Percentiles rank a stretch among this genome's conserved stretches.
Evolutionary conservation across 2,329 filamentous ascomycete genomes (phyloP).

Genomic region (Cladosporium halotolerans): DNA sequence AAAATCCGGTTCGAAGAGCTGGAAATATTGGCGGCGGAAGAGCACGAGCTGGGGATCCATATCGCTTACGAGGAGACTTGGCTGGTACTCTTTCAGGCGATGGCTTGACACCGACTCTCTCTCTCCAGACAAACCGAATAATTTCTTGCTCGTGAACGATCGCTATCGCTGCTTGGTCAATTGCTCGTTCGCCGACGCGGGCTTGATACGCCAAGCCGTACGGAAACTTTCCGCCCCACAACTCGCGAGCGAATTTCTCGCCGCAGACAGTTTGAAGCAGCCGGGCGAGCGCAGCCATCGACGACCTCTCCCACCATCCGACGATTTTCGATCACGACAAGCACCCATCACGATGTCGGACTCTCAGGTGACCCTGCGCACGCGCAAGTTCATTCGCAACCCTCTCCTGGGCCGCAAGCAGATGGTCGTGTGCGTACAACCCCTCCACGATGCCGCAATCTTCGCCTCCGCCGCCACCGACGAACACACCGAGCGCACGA

Average conservation of each 20-base stretch:
- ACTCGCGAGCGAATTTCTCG: neutral
- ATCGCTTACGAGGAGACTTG: too few species aligned
- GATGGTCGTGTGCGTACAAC: conserved; percentile 78
- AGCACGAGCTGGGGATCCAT: conserved; percentile 32
- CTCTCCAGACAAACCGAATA: too few species aligned
- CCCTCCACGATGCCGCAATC: neutral
- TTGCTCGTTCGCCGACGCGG: too few species aligned
- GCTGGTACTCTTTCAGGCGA: neutral
- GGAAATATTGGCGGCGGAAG: conserved; percentile 72
- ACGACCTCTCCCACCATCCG: conserved; percentile 1
- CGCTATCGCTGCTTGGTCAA: too few species aligned
- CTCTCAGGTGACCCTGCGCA: conserved; percentile 59
- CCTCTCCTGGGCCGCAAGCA: conserved; percentile 97
- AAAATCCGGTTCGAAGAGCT: conserved; percentile 57
- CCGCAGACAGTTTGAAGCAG: neutral
- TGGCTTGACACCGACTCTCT: neutral
- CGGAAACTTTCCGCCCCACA: neutral
- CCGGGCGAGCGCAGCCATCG: neutral
- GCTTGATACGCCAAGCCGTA: too few species aligned
- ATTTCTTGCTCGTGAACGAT: neutral
- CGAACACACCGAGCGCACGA: conserved; percentile 5
- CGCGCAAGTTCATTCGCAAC: conserved; percentile 99
- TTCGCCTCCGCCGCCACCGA: conserved; percentile 1
- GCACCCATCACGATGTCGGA: conserved; percentile 72
- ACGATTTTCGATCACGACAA: conserved; percentile 13